These are phyloP conservation scores for Candida boidinii DNA, from an alignment of 805 yeast genomes.

Conservation along the genomic window DNA sequence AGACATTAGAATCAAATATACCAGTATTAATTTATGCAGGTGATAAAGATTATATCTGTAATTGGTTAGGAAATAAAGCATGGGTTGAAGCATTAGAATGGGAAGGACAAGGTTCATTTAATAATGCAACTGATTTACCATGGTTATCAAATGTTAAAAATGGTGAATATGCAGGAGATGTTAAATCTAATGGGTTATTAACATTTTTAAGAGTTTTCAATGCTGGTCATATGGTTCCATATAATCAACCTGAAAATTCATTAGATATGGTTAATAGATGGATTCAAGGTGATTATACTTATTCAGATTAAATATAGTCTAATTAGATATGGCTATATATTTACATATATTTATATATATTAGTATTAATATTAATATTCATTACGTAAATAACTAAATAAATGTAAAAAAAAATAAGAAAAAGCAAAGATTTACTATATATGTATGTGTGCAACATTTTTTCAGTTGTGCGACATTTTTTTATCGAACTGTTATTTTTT, in stretches of 20 bases:
- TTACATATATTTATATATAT: no score
- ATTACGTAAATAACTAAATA: no score
- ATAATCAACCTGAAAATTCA: slow-evolving; percentile 72
- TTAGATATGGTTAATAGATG: slow-evolving; percentile 81
- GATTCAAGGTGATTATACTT: slow-evolving; percentile 57
- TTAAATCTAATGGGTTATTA: slow-evolving; percentile 46
- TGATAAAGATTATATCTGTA: slow-evolving; percentile 92
- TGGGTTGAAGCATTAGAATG: slow-evolving; percentile 69
- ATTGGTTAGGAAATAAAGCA: slow-evolving; percentile 91
- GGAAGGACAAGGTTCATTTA: slow-evolving; percentile 11
- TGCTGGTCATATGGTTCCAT: slow-evolving; percentile 97
- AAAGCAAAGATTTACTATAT: not conserved
- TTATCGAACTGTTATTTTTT: no score
- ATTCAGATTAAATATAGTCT: no score
- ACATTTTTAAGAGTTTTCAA: slow-evolving; percentile 79
- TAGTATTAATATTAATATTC: no score
- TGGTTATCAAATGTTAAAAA: slow-evolving; percentile 19
- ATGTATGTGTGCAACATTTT: no score
- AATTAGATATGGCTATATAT: no score
- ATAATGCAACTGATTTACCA: slow-evolving; percentile 9
- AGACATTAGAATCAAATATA: slow-evolving; percentile 58
- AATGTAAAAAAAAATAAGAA: not conserved
- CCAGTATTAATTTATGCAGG: slow-evolving; percentile 93
- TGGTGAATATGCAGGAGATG: slow-evolving; percentile 27
- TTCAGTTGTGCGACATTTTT: no score